Evolutionary conservation across 139 green algal genomes (phyloP).

Genomic region (Monoraphidium neglectum): DNA sequence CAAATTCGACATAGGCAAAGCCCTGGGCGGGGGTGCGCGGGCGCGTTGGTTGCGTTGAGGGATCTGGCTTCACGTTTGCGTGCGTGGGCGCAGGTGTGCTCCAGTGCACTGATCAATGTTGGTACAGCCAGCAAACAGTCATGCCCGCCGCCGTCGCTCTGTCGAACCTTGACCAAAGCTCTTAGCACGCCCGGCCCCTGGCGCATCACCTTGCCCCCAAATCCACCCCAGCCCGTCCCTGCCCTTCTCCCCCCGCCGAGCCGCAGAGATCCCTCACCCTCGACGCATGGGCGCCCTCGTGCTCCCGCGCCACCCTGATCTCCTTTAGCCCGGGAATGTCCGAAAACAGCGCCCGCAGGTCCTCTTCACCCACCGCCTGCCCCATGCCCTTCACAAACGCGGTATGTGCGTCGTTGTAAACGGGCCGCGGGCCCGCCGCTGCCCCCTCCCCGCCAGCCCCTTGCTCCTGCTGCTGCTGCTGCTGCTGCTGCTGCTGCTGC

Average conservation of each 20-base stretch:
- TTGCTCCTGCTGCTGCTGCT: slow-evolving; percentile 11
- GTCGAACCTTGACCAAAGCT: too few species aligned
- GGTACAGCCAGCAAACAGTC: too few species aligned
- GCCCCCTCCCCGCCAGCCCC: background rate
- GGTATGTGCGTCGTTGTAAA: slow-evolving; percentile 46
- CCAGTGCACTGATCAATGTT: too few species aligned
- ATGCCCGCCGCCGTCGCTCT: too few species aligned
- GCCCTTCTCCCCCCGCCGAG: too few species aligned
- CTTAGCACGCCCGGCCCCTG: too few species aligned
- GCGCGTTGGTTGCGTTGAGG: too few species aligned
- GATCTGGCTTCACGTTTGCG: too few species aligned
- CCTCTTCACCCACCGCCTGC: slow-evolving; percentile 33
- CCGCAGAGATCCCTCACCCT: slow-evolving; percentile 4
- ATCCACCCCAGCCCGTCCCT: too few species aligned
- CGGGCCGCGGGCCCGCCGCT: background rate
- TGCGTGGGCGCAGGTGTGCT: too few species aligned
- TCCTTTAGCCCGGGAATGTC: slow-evolving; percentile 43
- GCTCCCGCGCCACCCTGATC: slow-evolving; percentile 54
- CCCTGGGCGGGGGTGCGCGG: too few species aligned
- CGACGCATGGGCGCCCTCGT: slow-evolving; percentile 4
- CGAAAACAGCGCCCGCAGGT: slow-evolving; percentile 59
- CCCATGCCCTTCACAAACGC: slow-evolving; percentile 46
- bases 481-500: background rate
- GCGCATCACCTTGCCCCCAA: too few species aligned
- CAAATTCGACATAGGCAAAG: slow-evolving; percentile 87